Percentiles rank a stretch among this genome's conserved stretches.
Evolutionary conservation across 2,329 filamentous ascomycete genomes (phyloP).

Genomic region (Aspergillus tubingensis): DNA sequence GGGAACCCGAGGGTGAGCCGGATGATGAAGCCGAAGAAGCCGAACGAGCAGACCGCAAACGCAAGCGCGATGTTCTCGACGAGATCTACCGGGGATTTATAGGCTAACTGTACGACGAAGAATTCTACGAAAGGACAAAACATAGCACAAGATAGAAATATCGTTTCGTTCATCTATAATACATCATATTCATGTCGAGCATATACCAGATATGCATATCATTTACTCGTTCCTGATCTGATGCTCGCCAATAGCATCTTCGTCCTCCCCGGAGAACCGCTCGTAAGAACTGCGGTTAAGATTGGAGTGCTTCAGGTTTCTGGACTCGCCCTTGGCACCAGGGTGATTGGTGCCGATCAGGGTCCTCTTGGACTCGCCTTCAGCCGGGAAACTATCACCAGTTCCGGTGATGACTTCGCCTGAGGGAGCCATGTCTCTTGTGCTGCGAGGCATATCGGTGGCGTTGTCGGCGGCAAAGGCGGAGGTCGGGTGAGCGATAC

Average conservation of each 20-base stretch:
- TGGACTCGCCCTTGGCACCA: slow-evolving; percentile 39
- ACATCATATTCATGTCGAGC: background rate
- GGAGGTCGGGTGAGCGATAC: slow-evolving; percentile 36
- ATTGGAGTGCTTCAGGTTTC: slow-evolving; percentile 43
- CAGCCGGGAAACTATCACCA: slow-evolving; percentile 41
- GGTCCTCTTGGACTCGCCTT: slow-evolving; percentile 40
- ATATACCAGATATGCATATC: background rate
- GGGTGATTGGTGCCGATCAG: slow-evolving; percentile 34
- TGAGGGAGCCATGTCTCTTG: slow-evolving; percentile 36
- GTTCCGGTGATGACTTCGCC: slow-evolving; percentile 46
- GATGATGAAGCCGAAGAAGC: slow-evolving; percentile 51
- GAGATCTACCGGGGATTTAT: slow-evolving; percentile 78
- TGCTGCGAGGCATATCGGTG: slow-evolving; percentile 48
- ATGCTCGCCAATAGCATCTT: slow-evolving; percentile 36
- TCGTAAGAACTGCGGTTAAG: slow-evolving; percentile 42
- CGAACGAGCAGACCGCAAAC: slow-evolving; percentile 56
- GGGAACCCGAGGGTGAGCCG: slow-evolving; percentile 51
- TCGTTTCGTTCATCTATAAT: background rate
- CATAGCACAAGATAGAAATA: background rate
- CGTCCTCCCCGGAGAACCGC: slow-evolving; percentile 40
- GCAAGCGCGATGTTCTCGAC: slow-evolving; percentile 77
- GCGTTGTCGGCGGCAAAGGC: slow-evolving; percentile 52
- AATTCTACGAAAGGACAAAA: background rate
- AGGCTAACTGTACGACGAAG: background rate
- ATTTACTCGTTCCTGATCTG: slow-evolving; percentile 24